Percentiles rank a stretch among this genome's conserved stretches.
Evolutionary conservation across 2,329 filamentous ascomycete genomes (phyloP).

Genomic region (Aspergillus jensenii): DNA sequence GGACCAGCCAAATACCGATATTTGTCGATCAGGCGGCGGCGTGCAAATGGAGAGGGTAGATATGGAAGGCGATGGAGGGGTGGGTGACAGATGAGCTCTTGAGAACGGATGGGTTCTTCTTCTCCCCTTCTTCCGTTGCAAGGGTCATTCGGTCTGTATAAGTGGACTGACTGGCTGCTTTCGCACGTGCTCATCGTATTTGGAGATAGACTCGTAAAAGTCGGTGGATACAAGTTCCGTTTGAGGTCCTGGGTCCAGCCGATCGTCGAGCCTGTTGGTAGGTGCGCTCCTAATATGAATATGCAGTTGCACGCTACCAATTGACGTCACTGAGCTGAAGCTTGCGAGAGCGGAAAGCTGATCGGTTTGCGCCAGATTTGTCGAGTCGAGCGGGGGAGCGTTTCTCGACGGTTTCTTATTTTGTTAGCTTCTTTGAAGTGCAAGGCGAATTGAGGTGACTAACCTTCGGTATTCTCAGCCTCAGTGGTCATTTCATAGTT

Average conservation of each 20-base stretch:
- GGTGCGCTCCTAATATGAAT: background rate
- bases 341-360: conserved; percentile 80
- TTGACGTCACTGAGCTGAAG: conserved; percentile 96
- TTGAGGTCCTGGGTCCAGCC: background rate
- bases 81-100: background rate
- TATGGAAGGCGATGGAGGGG: background rate
- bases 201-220: background rate
- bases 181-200: background rate
- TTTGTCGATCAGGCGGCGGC: background rate
- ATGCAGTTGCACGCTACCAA: conserved; percentile 62
- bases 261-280: background rate
- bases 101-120: background rate
- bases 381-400: conserved; percentile 45
- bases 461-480: conserved; percentile 77
- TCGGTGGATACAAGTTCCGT: background rate
- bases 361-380: conserved; percentile 63
- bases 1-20: background rate
- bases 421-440: conserved; percentile 28
- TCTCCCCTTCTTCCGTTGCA: too few species aligned
- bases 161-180: background rate
- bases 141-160: background rate
- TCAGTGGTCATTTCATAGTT: conserved; percentile 91
- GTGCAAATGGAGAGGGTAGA: background rate
- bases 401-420: conserved; percentile 39
- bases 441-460: conserved; percentile 28